A percentile compares a stretch with the other conserved stretches of the same genome.
Conservation (phyloP, 257 asterid species). For the Nicotiana knightiana region DNA sequence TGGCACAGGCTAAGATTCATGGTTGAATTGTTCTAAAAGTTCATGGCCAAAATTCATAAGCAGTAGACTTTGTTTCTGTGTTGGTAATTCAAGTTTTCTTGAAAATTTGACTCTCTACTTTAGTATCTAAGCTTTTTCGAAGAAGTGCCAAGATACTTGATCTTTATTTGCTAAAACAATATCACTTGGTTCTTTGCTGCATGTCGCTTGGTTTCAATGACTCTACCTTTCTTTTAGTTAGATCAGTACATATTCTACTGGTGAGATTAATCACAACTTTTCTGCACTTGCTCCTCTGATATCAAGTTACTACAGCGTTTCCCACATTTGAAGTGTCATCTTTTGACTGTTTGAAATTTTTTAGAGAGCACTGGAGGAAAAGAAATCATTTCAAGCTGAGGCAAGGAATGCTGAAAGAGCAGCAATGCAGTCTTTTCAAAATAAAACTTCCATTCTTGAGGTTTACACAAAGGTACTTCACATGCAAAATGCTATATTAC, state of each 20-base stretch:
- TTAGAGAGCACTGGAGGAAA: slow-evolving; percentile 77
- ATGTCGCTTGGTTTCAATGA: neutral
- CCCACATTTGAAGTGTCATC: neutral
- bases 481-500: neutral
- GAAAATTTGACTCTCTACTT: neutral
- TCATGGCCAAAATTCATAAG: neutral
- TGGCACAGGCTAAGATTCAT: neutral
- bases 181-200: neutral
- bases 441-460: slow-evolving; percentile 59
- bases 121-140: neutral
- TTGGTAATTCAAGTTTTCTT: neutral
- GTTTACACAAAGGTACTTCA: slow-evolving; percentile 57
- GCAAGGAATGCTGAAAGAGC: slow-evolving; percentile 72
- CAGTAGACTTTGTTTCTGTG: neutral
- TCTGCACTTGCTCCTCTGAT: neutral
- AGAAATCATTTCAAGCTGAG: slow-evolving; percentile 45
- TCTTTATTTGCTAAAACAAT: neutral
- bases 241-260: neutral
- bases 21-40: neutral
- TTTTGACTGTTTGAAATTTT: slow-evolving; percentile 11
- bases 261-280: neutral
- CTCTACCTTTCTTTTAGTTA: neutral
- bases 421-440: slow-evolving; percentile 61
- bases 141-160: neutral
- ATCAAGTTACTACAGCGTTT: neutral